These are phyloP conservation scores for Vachellia collinsii DNA, from an alignment of 306 rosid genomes.

Conservation along the genomic window DNA sequence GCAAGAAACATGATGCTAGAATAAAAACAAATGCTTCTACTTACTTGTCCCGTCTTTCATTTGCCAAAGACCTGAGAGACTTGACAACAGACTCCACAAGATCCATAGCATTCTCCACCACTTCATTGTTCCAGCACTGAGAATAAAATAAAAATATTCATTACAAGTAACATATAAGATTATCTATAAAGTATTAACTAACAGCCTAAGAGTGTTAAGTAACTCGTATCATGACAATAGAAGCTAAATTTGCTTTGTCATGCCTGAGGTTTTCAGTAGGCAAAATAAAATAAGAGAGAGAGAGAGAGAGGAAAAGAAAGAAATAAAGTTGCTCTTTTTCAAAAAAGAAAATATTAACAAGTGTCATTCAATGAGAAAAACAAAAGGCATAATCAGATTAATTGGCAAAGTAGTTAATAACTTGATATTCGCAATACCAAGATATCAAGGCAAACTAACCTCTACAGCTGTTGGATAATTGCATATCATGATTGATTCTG, in stretches of 20 bases:
- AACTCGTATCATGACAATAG: background rate
- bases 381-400: background rate
- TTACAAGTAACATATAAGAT: background rate
- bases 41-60: slow-evolving; percentile 92
- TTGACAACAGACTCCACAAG: slow-evolving; percentile 69
- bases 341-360: background rate
- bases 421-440: background rate
- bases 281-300: too few species aligned
- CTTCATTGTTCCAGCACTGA: slow-evolving; percentile 86
- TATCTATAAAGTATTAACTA: background rate
- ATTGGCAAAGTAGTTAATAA: background rate
- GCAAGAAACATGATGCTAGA: slow-evolving; percentile 19
- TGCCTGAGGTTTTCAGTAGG: slow-evolving; percentile 7
- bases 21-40: slow-evolving; percentile 24
- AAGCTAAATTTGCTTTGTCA: background rate
- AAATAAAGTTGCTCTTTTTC: background rate
- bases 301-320: too few species aligned
- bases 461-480: slow-evolving; percentile 71
- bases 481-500: slow-evolving; percentile 79
- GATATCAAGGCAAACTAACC: slow-evolving; percentile 55
- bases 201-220: slow-evolving; percentile 7
- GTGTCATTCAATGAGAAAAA: background rate
- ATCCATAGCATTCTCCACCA: slow-evolving; percentile 71
- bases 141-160: slow-evolving; percentile 5
- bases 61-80: slow-evolving; percentile 85